A percentile compares a stretch with the other conserved stretches of the same genome.
These are phyloP conservation scores for Alternaria sp. DNA, from an alignment of 2,329 filamentous ascomycete genomes.

Conservation along the genomic window DNA sequence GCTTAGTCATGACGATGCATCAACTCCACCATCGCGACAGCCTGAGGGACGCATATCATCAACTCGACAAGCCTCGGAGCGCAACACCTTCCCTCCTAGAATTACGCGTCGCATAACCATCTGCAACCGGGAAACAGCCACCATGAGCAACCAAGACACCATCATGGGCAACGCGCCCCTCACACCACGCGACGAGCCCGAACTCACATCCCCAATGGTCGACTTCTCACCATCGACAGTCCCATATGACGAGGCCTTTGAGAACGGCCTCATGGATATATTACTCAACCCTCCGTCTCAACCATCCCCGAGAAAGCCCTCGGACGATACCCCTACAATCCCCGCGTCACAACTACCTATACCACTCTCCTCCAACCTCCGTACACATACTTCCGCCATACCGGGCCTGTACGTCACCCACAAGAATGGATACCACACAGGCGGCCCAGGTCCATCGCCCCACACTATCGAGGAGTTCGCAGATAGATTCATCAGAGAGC, in stretches of 20 bases:
- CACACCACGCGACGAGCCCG: constrained; percentile 43
- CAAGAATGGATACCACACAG: constrained; percentile 57
- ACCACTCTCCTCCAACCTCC: constrained; percentile 53
- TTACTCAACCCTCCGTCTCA: constrained; percentile 47
- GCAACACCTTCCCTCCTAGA: not conserved
- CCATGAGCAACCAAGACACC: constrained; percentile 35
- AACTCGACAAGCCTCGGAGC: not conserved
- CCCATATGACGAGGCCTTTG: constrained; percentile 55
- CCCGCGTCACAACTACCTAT: constrained; percentile 52
- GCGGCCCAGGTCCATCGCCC: constrained; percentile 56
- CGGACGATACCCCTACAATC: constrained; percentile 36
- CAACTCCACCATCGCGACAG: constrained; percentile 8
- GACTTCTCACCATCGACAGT: constrained; percentile 56
- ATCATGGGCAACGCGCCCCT: constrained; percentile 41
- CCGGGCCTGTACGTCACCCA: constrained; percentile 58
- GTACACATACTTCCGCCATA: constrained; percentile 54
- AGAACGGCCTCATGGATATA: constrained; percentile 54
- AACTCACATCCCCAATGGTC: constrained; percentile 43
- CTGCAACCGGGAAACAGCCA: not conserved
- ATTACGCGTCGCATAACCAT: constrained; percentile 1
- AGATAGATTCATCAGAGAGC: constrained; percentile 51
- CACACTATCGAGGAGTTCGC: constrained; percentile 48
- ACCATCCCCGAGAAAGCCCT: constrained; percentile 34
- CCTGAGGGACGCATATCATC: not conserved
- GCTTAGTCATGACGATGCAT: constrained; percentile 14